Evolutionary conservation across 139 green algal genomes (phyloP).

Genomic region (Tetradesmus obliquus): DNA sequence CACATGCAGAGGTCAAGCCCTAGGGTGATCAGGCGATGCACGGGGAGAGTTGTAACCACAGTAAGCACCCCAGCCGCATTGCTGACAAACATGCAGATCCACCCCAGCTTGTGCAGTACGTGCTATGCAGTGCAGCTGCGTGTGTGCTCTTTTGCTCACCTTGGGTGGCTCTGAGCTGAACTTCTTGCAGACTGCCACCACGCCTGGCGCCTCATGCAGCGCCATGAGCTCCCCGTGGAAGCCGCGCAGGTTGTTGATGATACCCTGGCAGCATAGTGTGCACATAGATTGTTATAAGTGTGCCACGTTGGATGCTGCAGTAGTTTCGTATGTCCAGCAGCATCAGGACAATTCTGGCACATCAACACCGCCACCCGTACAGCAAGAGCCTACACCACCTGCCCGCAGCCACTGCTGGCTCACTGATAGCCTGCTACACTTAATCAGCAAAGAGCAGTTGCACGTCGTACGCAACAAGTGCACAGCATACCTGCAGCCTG

Average conservation of each 20-base stretch:
- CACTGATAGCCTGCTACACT: too few relatives aligned
- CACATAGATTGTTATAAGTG: too few relatives aligned
- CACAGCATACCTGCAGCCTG: constrained; percentile 7
- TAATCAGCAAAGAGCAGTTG: too few relatives aligned
- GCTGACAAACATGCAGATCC: not conserved
- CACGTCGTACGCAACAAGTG: not conserved
- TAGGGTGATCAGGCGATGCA: too few relatives aligned
- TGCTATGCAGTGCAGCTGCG: not conserved
- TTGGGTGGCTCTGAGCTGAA: not conserved
- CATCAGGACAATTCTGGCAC: too few relatives aligned
- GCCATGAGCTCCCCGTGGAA: constrained; percentile 42
- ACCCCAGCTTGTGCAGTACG: not conserved
- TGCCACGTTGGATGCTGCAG: too few relatives aligned
- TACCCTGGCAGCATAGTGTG: constrained; percentile 18
- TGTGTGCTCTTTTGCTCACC: not conserved
- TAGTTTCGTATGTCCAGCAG: too few relatives aligned
- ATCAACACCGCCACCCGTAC: too few relatives aligned
- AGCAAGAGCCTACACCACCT: too few relatives aligned
- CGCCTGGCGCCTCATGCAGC: constrained; percentile 18
- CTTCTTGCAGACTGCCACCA: constrained; percentile 40
- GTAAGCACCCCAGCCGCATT: not conserved
- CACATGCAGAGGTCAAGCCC: not conserved
- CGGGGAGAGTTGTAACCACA: too few relatives aligned
- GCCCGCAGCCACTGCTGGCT: too few relatives aligned
- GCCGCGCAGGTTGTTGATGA: constrained; percentile 49